Conservation (phyloP, 1,284 basidiomycete species). For the Moesziomyces antarcticus region DNA sequence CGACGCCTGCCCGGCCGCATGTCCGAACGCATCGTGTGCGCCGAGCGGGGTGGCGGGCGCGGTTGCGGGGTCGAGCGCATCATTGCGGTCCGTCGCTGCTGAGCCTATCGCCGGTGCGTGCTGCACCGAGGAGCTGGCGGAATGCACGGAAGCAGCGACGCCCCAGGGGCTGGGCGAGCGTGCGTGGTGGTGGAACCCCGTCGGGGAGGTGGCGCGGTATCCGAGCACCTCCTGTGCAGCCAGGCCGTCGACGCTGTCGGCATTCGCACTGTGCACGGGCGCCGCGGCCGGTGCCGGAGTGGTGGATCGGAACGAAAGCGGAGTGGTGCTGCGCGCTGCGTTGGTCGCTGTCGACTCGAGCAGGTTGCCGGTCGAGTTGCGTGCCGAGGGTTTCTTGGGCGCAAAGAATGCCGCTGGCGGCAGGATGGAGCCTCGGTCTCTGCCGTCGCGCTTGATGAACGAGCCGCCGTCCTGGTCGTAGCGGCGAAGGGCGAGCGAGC, state of each 20-base stretch:
- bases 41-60: slow-evolving; percentile 10
- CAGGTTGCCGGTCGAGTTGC: slow-evolving; percentile 26
- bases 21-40: slow-evolving; percentile 12
- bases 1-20: slow-evolving; percentile 20
- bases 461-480: slow-evolving; percentile 23
- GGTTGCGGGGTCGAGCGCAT: neutral
- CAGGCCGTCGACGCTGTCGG: neutral
- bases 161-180: slow-evolving; percentile 32
- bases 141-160: slow-evolving; percentile 6
- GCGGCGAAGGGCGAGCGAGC: slow-evolving; percentile 21
- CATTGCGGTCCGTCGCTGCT: neutral
- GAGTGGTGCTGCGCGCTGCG: slow-evolving; percentile 21
- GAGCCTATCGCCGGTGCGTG: neutral
- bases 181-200: slow-evolving; percentile 4
- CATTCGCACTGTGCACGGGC: neutral
- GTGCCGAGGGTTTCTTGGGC: slow-evolving; percentile 41
- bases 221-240: slow-evolving; percentile 16
- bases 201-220: slow-evolving; percentile 3
- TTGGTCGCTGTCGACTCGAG: slow-evolving; percentile 7
- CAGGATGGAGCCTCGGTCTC: slow-evolving; percentile 42
- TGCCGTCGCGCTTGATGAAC: slow-evolving; percentile 34
- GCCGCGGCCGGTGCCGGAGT: neutral
- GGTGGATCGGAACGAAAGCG: slow-evolving; percentile 26
- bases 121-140: slow-evolving; percentile 6
- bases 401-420: slow-evolving; percentile 56